phyloP scores from a whole-genome alignment of 1,284 basidiomycete species.

The Malassezia nana region DNA sequence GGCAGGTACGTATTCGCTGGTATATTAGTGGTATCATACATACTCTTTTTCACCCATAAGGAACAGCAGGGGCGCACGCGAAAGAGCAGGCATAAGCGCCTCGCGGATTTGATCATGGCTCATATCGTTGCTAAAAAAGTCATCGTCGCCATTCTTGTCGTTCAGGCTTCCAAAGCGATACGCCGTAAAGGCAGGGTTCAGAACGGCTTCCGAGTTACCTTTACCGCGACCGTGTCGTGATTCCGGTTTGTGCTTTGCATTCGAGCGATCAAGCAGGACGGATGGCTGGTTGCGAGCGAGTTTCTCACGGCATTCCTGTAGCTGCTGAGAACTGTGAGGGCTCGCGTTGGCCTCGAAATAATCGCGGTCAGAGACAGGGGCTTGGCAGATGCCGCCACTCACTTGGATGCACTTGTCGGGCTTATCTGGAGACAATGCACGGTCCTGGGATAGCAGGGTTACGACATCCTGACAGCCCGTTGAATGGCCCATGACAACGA shows the following conservation, averaged over 20 bases:
- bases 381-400: constrained; percentile 38
- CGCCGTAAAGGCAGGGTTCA: constrained; percentile 31
- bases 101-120: constrained; percentile 16
- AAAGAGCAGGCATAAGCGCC: not conserved
- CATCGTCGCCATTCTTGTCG: constrained; percentile 33
- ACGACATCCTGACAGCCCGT: constrained; percentile 43
- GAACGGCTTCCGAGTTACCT: constrained; percentile 28
- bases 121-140: constrained; percentile 38
- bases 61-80: constrained; percentile 23
- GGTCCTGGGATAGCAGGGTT: constrained; percentile 21
- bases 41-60: constrained; percentile 34
- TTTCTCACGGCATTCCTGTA: constrained; percentile 15
- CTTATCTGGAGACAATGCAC: constrained; percentile 8
- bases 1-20: constrained; percentile 28
- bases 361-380: constrained; percentile 40
- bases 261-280: constrained; percentile 16
- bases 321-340: constrained; percentile 4
- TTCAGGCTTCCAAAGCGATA: constrained; percentile 38
- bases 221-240: constrained; percentile 5
- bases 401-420: constrained; percentile 7
- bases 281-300: constrained; percentile 12
- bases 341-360: constrained; percentile 19
- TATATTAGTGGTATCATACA: constrained; percentile 15
- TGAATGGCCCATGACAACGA: constrained; percentile 43
- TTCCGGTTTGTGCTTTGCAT: constrained; percentile 2